phyloP scores from a whole-genome alignment of 768 basidiomycete species.

The Lentinus tigrinus region DNA sequence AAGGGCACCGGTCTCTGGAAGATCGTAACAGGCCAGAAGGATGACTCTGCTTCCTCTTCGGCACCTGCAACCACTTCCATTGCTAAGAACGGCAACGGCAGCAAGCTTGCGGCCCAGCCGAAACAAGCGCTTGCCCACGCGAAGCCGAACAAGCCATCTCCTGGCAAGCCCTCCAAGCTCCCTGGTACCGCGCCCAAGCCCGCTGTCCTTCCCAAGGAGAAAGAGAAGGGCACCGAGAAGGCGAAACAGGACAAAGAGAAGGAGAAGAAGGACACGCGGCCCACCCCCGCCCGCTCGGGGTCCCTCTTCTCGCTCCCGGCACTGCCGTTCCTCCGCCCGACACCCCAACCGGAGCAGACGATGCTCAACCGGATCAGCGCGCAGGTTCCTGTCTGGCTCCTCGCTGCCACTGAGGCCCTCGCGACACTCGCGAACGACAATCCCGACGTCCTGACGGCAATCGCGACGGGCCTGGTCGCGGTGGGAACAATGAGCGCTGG shows the following conservation, averaged over 20 bases:
- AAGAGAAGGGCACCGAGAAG: background rate
- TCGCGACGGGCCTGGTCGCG: constrained; percentile 13
- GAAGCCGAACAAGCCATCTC: background rate
- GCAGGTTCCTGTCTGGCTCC: constrained; percentile 24
- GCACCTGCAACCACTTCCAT: background rate
- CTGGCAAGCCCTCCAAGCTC: background rate
- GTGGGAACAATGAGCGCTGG: constrained; percentile 10
- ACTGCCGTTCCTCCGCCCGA: constrained; percentile 11
- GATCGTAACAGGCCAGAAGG: constrained; percentile 18
- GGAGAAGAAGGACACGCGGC: background rate
- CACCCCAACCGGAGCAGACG: constrained; percentile 14
- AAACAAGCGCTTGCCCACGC: constrained; percentile 6
- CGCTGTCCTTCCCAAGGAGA: background rate
- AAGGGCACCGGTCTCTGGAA: constrained; percentile 27
- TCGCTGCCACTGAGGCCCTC: constrained; percentile 19
- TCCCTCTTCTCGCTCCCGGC: constrained; percentile 16
- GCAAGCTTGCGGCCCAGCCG: background rate
- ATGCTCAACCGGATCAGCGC: constrained; percentile 15
- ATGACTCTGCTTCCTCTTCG: background rate
- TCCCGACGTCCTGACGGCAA: constrained; percentile 14
- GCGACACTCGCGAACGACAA: constrained; percentile 16
- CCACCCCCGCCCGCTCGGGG: background rate
- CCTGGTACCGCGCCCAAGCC: constrained; percentile 1
- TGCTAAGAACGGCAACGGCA: background rate
- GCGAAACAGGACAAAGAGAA: background rate